Evolutionary conservation across 108 stramenopile species (phyloP), one percentile per base, ranked within the genome.

Genomic region (Schizochytrium sp.): DNA sequence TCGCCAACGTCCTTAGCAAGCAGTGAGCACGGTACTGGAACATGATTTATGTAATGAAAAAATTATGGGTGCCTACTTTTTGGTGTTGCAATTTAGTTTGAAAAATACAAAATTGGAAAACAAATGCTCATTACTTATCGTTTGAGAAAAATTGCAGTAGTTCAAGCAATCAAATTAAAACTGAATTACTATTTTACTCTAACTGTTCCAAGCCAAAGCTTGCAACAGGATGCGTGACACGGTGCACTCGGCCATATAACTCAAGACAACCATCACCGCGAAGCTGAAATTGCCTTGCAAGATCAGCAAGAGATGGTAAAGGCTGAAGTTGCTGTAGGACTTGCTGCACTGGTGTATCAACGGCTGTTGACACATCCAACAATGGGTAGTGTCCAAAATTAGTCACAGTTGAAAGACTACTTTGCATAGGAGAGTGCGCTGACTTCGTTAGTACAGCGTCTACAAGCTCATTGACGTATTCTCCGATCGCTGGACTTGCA

Each of bases 141-240:
- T 28, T 28, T 28, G 28, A 28, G 28, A 28, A 28, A 28, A 28
- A 28, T 28, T 28, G 28, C 28, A 28, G 28, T 28, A 28, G 28
- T 28, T 28, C 28, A 28, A 28, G 28, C 28, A 28, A 28, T 28
- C 28, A 28, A 28, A 28, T 28, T 28, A 28, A 28, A 28, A 28
- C 28, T 28, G 28, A 28, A 28, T 28, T 28, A 28, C 28, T n/a
- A 17, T 17, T n/a, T n/a, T 60, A 44, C 0, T 69, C 1, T 10
- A 83, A 0, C 0, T 47, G 10, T 28, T 83, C 76, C 76, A 89
- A 42, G 40, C 96, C 96, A 55, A 95, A 89, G 61, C 60, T 87
- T 8, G 95, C 94, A 42, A 95, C 73, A 3, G 96, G 96, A 90
- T 96, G 96, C 10, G 96, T 96, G 46, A 96, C 96, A 38, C 90